Evolutionary conservation across 2,329 filamentous ascomycete species (phyloP).

Genomic region (Chaetomiaceae sp.): DNA sequence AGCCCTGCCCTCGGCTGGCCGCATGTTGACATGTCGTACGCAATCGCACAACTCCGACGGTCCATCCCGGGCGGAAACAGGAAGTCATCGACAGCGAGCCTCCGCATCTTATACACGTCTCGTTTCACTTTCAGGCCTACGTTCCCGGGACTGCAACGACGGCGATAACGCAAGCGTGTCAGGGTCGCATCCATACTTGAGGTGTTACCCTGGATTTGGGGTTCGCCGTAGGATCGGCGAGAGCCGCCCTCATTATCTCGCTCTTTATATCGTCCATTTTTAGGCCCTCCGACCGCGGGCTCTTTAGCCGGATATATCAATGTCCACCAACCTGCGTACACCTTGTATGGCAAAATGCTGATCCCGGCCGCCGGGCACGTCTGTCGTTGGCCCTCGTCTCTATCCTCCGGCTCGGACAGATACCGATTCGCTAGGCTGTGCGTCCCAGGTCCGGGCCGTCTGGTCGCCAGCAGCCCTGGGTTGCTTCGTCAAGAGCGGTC

Average conservation of each 20-base stretch:
- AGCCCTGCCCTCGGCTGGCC: background rate
- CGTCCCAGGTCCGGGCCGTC: conserved; percentile 12
- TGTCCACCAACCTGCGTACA: conserved; percentile 20
- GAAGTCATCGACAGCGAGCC: conserved; percentile 14
- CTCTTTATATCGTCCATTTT: conserved; percentile 20
- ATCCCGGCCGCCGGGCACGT: conserved; percentile 20
- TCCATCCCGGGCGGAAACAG: conserved; percentile 10
- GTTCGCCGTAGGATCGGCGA: conserved; percentile 7
- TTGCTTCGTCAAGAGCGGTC: background rate
- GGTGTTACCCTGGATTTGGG: conserved; percentile 8
- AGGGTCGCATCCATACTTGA: conserved; percentile 1
- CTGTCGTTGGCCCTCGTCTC: conserved; percentile 5
- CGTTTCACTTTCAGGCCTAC: conserved; percentile 13
- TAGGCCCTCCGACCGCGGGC: conserved; percentile 14
- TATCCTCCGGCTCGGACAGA: background rate
- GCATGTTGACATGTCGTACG: conserved; percentile 8
- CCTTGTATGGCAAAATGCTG: conserved; percentile 29
- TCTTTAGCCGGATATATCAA: conserved; percentile 26
- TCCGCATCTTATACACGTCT: conserved; percentile 6
- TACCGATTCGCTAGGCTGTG: conserved; percentile 19
- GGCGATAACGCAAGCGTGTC: conserved; percentile 2
- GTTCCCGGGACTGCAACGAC: background rate
- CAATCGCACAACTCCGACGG: conserved; percentile 3
- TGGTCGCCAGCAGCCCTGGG: background rate
- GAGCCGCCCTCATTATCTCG: conserved; percentile 8